Evolutionary conservation across 164 flowering plant species (phyloP).

Genomic region (Paratinospora sagittata): DNA sequence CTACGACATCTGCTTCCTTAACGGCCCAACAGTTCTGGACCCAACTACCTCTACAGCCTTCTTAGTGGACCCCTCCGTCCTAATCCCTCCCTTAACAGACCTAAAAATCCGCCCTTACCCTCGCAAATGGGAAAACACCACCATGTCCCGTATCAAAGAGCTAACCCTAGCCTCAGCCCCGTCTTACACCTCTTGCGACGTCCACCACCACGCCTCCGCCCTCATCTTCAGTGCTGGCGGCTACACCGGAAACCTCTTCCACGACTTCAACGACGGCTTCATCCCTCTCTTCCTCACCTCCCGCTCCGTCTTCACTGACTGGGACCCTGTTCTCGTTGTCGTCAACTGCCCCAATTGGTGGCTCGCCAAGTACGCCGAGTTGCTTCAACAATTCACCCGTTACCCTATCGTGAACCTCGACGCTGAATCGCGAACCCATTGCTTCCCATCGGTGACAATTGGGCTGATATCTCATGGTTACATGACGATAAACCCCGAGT

Average conservation of each 20-base stretch:
- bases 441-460: slow-evolving; percentile 34
- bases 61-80: slow-evolving; percentile 7
- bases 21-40: slow-evolving; percentile 34
- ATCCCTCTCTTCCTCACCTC: slow-evolving; percentile 45
- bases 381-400: slow-evolving; percentile 29
- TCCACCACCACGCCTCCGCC: slow-evolving; percentile 29
- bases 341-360: slow-evolving; percentile 37
- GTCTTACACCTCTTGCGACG: slow-evolving; percentile 22
- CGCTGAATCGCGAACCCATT: slow-evolving; percentile 31
- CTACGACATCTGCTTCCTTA: slow-evolving; percentile 44
- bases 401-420: slow-evolving; percentile 38
- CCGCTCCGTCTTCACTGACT: slow-evolving; percentile 14
- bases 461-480: slow-evolving; percentile 45
- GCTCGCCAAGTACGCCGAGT: slow-evolving; percentile 35
- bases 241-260: slow-evolving; percentile 43
- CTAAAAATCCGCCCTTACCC: slow-evolving; percentile 46
- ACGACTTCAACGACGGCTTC: slow-evolving; percentile 38
- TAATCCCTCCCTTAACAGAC: background rate
- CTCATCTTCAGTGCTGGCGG: slow-evolving; percentile 37
- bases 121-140: slow-evolving; percentile 37
- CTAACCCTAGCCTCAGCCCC: slow-evolving; percentile 27
- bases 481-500: slow-evolving; percentile 31
- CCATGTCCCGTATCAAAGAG: slow-evolving; percentile 36
- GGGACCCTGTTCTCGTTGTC: slow-evolving; percentile 29
- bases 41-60: slow-evolving; percentile 27